phyloP scores from a whole-genome alignment of 345 rosid genomes.

The Populus deltoides region DNA sequence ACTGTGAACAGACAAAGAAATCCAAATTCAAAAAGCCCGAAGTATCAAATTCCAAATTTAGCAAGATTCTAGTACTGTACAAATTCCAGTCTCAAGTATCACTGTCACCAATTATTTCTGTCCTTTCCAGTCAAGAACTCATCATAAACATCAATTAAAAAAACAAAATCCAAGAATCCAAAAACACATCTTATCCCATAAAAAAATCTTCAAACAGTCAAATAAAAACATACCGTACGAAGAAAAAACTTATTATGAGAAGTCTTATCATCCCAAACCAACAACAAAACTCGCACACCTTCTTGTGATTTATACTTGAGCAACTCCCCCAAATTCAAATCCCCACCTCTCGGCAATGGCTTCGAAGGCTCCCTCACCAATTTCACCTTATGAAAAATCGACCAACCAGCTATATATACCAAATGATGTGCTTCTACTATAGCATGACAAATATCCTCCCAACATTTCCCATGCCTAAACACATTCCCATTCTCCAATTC shows the following conservation, averaged over 20 bases:
- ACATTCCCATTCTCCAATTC: constrained; percentile 52
- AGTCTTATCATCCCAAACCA: constrained; percentile 96
- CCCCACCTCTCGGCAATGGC: constrained; percentile 58
- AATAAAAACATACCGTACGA: constrained; percentile 46
- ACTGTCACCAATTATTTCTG: not conserved
- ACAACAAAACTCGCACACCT: constrained; percentile 74
- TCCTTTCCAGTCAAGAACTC: not conserved
- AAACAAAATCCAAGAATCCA: not conserved
- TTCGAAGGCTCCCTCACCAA: constrained; percentile 61
- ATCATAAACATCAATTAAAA: not conserved
- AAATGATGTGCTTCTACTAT: constrained; percentile 81
- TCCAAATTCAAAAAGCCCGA: not conserved
- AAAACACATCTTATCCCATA: too few species aligned
- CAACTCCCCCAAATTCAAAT: constrained; percentile 66
- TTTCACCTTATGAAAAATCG: constrained; percentile 69
- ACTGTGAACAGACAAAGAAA: not conserved
- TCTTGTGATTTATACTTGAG: constrained; percentile 80
- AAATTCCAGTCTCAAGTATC: not conserved
- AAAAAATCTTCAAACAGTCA: not conserved
- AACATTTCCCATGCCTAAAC: constrained; percentile 56
- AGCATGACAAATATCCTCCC: constrained; percentile 91
- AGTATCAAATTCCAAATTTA: too few species aligned
- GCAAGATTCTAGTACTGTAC: not conserved
- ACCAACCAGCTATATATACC: constrained; percentile 82
- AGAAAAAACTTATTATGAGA: constrained; percentile 72